Conservation (phyloP, 768 basidiomycete genomes). For the Kwoniella botswanensis region DNA sequence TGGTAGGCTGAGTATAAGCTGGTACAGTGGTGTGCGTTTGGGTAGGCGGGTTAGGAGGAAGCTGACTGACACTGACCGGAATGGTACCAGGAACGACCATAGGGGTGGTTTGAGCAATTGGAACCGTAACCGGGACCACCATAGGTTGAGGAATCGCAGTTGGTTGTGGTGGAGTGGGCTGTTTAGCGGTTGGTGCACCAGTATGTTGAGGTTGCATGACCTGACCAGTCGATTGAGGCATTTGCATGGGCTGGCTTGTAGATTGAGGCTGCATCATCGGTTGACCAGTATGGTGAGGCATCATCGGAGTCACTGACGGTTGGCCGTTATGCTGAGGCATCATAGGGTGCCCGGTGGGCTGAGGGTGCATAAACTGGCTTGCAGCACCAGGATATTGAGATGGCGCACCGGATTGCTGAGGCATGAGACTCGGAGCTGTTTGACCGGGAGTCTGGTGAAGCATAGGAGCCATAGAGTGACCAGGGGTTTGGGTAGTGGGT, state of each 20-base stretch:
- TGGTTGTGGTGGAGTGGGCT: conserved; percentile 22
- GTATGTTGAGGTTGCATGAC: conserved; percentile 5
- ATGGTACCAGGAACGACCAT: conserved; percentile 7
- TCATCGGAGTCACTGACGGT: background rate
- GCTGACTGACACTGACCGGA: conserved; percentile 14
- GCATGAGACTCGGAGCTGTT: background rate
- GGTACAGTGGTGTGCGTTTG: conserved; percentile 15
- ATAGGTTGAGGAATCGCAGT: conserved; percentile 10
- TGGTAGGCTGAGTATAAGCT: conserved; percentile 11
- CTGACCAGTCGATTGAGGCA: conserved; percentile 7
- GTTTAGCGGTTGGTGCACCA: conserved; percentile 7
- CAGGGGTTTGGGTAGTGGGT: background rate
- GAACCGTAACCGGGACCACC: conserved; percentile 22
- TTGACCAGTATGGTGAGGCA: conserved; percentile 7
- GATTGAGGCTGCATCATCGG: conserved; percentile 16
- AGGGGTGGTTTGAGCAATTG: conserved; percentile 12
- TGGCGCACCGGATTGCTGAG: background rate
- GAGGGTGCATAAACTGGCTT: conserved; percentile 3
- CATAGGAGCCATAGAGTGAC: conserved; percentile 3
- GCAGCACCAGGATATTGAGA: background rate
- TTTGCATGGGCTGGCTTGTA: conserved; percentile 13
- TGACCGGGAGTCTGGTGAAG: conserved; percentile 6
- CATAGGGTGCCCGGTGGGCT: background rate
- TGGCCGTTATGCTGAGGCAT: conserved; percentile 1
- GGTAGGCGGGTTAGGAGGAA: conserved; percentile 12